Evolutionary conservation across 164 flowering plant species (phyloP).

Genomic region (Liquidambar formosana): DNA sequence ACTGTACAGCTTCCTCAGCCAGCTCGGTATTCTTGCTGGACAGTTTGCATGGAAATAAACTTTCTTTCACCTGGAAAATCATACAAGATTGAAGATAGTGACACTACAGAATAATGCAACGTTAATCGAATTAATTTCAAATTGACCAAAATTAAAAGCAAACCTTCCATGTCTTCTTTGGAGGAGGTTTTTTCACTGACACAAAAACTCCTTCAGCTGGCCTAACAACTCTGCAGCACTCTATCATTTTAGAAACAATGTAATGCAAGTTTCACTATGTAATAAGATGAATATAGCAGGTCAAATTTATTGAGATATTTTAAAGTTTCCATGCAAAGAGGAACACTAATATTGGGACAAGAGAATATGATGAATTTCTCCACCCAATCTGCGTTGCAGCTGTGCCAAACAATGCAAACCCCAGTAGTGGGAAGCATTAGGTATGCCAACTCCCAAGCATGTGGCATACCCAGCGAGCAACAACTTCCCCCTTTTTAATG

Average conservation of each 20-base stretch:
- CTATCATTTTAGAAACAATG: neutral
- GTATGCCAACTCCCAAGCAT: neutral
- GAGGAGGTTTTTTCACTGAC: constrained; percentile 80
- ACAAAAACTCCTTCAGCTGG: constrained; percentile 76
- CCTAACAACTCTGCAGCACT: constrained; percentile 72
- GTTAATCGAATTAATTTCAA: neutral
- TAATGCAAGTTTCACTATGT: neutral
- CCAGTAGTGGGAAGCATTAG: neutral
- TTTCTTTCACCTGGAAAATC: constrained; percentile 76
- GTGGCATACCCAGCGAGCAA: neutral
- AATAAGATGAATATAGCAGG: neutral
- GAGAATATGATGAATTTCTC: neutral
- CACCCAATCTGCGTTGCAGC: neutral
- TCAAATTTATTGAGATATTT: neutral
- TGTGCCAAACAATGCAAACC: neutral
- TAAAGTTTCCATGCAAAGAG: neutral
- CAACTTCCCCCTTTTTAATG: neutral
- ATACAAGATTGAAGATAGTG: neutral
- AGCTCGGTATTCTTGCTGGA: constrained; percentile 56
- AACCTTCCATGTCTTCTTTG: constrained; percentile 91
- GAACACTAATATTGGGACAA: neutral
- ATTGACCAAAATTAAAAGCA: constrained; percentile 10
- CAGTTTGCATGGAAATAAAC: constrained; percentile 76
- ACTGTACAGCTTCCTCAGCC: constrained; percentile 87
- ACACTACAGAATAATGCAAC: neutral